These are phyloP conservation scores for Suillus americanus DNA, from an alignment of 768 basidiomycete genomes.

Conservation along the genomic window DNA sequence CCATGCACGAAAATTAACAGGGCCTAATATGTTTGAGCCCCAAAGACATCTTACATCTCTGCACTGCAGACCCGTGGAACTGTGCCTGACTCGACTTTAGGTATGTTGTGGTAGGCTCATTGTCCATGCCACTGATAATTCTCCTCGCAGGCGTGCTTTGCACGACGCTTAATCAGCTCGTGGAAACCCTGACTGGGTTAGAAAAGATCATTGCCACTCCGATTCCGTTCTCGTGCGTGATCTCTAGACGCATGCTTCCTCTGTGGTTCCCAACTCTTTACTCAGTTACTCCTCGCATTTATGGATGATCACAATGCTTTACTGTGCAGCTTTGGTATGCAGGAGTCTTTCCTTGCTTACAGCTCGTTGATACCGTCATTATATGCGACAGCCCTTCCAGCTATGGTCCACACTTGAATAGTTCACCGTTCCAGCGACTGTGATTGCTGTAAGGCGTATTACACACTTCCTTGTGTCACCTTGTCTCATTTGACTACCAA, in stretches of 20 bases:
- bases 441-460: constrained; percentile 41
- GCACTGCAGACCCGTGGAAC: constrained; percentile 46
- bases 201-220: constrained; percentile 75
- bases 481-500: constrained; percentile 19
- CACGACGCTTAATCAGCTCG: constrained; percentile 49
- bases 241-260: not conserved
- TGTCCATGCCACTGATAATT: not conserved
- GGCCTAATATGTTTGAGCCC: not conserved
- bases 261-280: not conserved
- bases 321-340: constrained; percentile 57
- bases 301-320: constrained; percentile 61
- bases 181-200: constrained; percentile 65
- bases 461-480: not conserved
- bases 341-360: not conserved
- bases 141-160: constrained; percentile 43
- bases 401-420: constrained; percentile 52
- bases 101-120: constrained; percentile 35
- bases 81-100: constrained; percentile 56
- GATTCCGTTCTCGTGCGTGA: constrained; percentile 62
- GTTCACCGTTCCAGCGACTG: constrained; percentile 64
- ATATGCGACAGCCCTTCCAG: constrained; percentile 55
- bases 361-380: not conserved
- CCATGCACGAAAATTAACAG: not conserved
- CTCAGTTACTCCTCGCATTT: constrained; percentile 64
- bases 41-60: constrained; percentile 65